phyloP scores from a whole-genome alignment of 116 monocot genomes.

The Iris pallida region DNA sequence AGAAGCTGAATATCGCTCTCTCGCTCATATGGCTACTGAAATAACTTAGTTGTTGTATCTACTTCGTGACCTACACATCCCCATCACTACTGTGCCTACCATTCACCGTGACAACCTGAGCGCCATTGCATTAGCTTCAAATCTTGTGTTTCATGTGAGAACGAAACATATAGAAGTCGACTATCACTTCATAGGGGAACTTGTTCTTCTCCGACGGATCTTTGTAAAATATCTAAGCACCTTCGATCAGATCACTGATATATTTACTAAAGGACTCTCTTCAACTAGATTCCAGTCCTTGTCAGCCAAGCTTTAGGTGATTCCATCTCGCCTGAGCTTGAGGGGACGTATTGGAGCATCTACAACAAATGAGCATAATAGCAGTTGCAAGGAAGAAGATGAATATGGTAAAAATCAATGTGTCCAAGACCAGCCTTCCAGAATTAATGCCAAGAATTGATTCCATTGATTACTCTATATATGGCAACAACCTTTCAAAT shows the following conservation, averaged over 20 bases:
- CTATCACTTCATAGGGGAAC: constrained; percentile 5
- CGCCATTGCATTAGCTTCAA: neutral
- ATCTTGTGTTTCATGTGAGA: neutral
- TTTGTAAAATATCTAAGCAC: neutral
- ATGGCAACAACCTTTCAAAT: no score
- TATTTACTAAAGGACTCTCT: constrained; percentile 5
- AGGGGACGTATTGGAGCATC: neutral
- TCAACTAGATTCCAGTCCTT: neutral
- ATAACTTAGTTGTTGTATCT: neutral
- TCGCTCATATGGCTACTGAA: neutral
- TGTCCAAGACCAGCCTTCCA: no score
- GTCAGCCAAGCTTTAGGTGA: constrained; percentile 1
- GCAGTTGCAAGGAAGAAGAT: no score
- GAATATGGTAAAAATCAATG: no score
- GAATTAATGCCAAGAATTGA: no score
- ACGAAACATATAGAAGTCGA: constrained; percentile 2
- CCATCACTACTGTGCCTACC: neutral
- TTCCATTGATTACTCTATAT: no score
- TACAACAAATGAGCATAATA: neutral
- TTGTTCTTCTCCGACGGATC: neutral
- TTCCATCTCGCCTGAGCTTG: neutral
- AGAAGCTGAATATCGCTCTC: neutral
- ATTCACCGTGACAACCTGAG: constrained; percentile 1
- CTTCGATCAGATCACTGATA: constrained; percentile 1
- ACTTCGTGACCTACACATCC: neutral